These are phyloP conservation scores for Leishmania lainsoni DNA, from an alignment of 208 protist species.

Conservation along the genomic window DNA sequence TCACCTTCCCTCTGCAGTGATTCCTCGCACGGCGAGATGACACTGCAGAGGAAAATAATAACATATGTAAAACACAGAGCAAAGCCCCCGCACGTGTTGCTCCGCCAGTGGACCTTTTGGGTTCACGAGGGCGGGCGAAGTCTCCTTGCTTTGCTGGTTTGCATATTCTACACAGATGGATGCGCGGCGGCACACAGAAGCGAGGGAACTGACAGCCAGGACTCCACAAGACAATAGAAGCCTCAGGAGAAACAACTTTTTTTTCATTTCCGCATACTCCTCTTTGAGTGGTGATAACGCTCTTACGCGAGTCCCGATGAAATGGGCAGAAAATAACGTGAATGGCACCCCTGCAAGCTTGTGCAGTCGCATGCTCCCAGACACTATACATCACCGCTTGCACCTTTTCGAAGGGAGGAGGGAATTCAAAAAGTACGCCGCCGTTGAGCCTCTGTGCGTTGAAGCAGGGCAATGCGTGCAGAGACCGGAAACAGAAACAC, in stretches of 20 bases:
- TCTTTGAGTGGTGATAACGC: neutral
- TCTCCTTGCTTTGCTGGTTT: neutral
- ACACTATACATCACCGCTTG: neutral
- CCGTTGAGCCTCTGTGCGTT: slow-evolving; percentile 11
- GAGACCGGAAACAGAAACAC: slow-evolving; percentile 60
- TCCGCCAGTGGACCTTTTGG: too few relatives aligned
- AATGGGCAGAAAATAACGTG: neutral
- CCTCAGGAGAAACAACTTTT: neutral
- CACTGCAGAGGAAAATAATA: neutral
- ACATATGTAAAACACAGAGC: neutral
- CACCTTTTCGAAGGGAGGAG: neutral
- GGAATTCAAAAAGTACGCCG: slow-evolving; percentile 5
- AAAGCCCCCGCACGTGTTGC: neutral
- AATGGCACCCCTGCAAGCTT: neutral
- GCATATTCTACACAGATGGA: neutral
- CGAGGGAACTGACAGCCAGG: neutral
- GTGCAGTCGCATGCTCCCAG: neutral
- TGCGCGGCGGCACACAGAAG: neutral
- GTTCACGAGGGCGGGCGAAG: too few relatives aligned
- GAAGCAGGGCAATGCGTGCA: slow-evolving; percentile 51
- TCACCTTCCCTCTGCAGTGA: too few relatives aligned
- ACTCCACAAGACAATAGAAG: neutral
- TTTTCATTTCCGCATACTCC: neutral
- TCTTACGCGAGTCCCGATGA: neutral
- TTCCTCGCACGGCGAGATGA: neutral